phyloP scores from a whole-genome alignment of 176 grass and related monocot genomes.

The Eragrostis nindensis region DNA sequence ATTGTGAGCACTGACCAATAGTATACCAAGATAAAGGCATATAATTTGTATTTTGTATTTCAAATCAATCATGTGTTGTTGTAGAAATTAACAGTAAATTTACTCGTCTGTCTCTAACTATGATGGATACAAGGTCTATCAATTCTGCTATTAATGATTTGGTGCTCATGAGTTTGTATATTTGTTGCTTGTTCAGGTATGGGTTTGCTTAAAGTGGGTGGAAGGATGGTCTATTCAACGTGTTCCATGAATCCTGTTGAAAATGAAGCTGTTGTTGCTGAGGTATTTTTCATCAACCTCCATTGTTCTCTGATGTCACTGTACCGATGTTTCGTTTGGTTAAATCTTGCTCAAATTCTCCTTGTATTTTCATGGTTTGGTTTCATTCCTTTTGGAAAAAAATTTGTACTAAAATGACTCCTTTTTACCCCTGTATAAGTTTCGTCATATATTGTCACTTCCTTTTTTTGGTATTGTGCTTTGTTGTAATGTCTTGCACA shows the following conservation, averaged over 20 bases:
- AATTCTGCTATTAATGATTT: conserved; percentile 25
- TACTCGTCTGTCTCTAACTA: not conserved
- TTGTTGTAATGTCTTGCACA: conserved; percentile 23
- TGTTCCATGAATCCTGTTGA: conserved; percentile 99
- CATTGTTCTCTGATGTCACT: not conserved
- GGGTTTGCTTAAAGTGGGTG: conserved; percentile 79
- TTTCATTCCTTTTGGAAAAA: conserved; percentile 24
- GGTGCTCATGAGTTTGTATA: not conserved
- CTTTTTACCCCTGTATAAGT: not conserved
- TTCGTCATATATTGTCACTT: conserved; percentile 22
- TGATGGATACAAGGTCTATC: conserved; percentile 1
- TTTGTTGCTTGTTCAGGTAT: conserved; percentile 65
- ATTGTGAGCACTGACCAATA: no score
- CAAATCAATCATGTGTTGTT: conserved; percentile 12
- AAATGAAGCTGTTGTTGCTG: conserved; percentile 95
- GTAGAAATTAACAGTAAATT: conserved; percentile 15
- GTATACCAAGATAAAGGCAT: not conserved
- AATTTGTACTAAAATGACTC: conserved; percentile 16
- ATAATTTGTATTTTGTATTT: conserved; percentile 24
- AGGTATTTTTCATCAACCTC: conserved; percentile 54
- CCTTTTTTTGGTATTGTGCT: not conserved
- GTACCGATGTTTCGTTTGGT: conserved; percentile 17
- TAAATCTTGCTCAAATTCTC: not conserved
- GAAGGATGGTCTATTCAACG: conserved; percentile 97
- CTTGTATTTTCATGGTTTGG: conserved; percentile 26